Conservation (phyloP, 371 early-diverging fungal species). For the Saksenaea oblongispora region DNA sequence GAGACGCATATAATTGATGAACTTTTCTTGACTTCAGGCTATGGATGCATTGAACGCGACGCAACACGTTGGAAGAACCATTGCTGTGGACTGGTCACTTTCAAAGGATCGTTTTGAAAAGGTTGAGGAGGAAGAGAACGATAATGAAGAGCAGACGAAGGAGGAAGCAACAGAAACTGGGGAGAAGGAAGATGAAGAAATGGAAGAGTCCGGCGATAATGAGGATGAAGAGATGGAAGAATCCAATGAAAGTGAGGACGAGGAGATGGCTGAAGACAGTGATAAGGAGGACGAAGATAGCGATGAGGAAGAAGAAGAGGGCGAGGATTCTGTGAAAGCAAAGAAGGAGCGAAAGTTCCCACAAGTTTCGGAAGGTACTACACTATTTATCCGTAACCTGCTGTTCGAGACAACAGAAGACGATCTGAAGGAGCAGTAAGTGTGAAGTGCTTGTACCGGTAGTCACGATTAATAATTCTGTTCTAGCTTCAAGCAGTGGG, state of each 20-base stretch:
- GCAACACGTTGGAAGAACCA: slow-evolving; percentile 67
- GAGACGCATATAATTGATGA: not conserved
- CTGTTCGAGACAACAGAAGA: slow-evolving; percentile 88
- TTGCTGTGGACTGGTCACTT: slow-evolving; percentile 87
- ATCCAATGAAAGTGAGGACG: slow-evolving; percentile 10
- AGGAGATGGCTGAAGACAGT: slow-evolving; percentile 16
- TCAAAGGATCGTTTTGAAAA: slow-evolving; percentile 73
- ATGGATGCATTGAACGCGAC: slow-evolving; percentile 77
- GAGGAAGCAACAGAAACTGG: slow-evolving; percentile 28
- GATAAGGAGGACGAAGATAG: not conserved
- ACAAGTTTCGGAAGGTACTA: slow-evolving; percentile 64
- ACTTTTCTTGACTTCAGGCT: slow-evolving; percentile 47
- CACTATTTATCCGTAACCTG: slow-evolving; percentile 91
- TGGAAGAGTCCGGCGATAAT: slow-evolving; percentile 34
- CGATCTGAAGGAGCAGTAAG: slow-evolving; percentile 72
- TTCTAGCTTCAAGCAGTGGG: slow-evolving; percentile 67
- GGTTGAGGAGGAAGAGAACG: slow-evolving; percentile 48
- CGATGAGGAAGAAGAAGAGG: slow-evolving; percentile 12
- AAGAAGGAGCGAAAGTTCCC: slow-evolving; percentile 32
- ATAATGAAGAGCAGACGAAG: slow-evolving; percentile 39
- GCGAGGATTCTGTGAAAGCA: slow-evolving; percentile 8
- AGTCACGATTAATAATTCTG: slow-evolving; percentile 6
- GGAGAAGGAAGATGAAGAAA: slow-evolving; percentile 47
- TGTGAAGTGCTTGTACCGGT: slow-evolving; percentile 12
- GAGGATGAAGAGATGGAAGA: slow-evolving; percentile 28